Percentiles rank a stretch among this genome's conserved stretches.
Conservation (phyloP, 768 basidiomycete species). For the Hortiboletus flavorubellus region DNA sequence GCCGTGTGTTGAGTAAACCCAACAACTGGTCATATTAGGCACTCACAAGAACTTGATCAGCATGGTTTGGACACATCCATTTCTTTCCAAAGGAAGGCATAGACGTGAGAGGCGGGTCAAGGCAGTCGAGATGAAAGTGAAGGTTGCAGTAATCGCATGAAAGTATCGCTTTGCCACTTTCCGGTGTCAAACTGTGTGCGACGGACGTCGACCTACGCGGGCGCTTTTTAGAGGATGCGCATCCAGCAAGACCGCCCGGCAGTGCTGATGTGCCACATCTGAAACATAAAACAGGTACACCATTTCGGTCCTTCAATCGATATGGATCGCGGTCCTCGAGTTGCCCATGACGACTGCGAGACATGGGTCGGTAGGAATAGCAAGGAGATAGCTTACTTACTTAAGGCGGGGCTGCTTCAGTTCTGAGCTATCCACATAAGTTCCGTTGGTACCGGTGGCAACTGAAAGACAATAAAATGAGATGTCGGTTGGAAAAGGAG, state of each 20-base stretch:
- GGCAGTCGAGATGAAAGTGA: conserved; percentile 96
- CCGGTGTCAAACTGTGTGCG: conserved; percentile 40
- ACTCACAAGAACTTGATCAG: conserved; percentile 80
- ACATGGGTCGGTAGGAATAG: conserved; percentile 1
- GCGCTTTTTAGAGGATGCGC: conserved; percentile 52
- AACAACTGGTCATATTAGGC: not conserved
- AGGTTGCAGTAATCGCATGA: conserved; percentile 94
- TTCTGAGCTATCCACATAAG: conserved; percentile 79
- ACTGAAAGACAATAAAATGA: conserved; percentile 47
- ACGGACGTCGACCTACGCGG: conserved; percentile 45
- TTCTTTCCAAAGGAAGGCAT: conserved; percentile 88
- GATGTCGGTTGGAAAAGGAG: conserved; percentile 4
- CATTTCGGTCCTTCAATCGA: conserved; percentile 81
- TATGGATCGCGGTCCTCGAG: conserved; percentile 89
- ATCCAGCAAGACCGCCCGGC: conserved; percentile 49
- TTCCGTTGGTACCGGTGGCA: conserved; percentile 70
- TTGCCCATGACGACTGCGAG: conserved; percentile 73
- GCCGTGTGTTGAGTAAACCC: not conserved
- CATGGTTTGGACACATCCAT: conserved; percentile 99
- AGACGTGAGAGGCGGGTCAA: conserved; percentile 82
- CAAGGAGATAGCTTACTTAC: conserved; percentile 45
- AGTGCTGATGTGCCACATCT: conserved; percentile 82
- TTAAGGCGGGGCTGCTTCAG: conserved; percentile 76
- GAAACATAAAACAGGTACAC: conserved; percentile 84
- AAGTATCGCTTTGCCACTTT: conserved; percentile 71